Evolutionary conservation across 2,329 filamentous ascomycete genomes (phyloP), one percentile per base, ranked within the genome.

Genomic region (Botryotinia calthae): DNA sequence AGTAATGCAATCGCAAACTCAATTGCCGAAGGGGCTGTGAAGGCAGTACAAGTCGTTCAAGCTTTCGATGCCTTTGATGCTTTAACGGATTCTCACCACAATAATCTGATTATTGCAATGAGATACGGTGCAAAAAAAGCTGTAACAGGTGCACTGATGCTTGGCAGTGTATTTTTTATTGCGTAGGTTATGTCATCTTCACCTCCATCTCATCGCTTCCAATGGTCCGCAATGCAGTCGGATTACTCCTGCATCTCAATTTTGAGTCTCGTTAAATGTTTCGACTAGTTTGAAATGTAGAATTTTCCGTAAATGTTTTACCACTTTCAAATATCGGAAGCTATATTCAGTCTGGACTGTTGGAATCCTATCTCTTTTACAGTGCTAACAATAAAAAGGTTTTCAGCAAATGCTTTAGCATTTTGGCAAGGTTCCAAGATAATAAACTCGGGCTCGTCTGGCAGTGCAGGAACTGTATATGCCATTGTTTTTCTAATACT

Each of bases 91-190:
- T 85, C 85, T 68, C 88, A 88, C 72, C 80, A 82, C 18, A 81
- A 78, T 4, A 82, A 84, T 61, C 79, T 88, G 5, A 82, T 81
- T 46, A 77, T 80, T 14, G 83, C 85, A 2, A 82, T 83, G 71
- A 79, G 78, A 54, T 81, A 84, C 64, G 86, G 84, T 3, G 79
- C 86, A 70, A 85, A 85, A 72, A 89, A 88, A 76, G 83, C 86
- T 1, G 79, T 84, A 0, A 82, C 84, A 2, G 82, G 48, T n/a
- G 84, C 56, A 79, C 86, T 18, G 81, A 89, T 18, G 84, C 48
- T 54, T 54, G 48, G 48, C 25, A 54, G 48, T 54, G 48, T 54
- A n/a, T 54, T 54, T 54, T 54, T 54, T 54, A 54, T 54, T 16
- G 48, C 48, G 48, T 54, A n/a, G 48, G 48, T 54, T n/a, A 16